These are phyloP conservation scores for Trametes cubensis DNA, from an alignment of 768 basidiomycete species.

Conservation along the genomic window DNA sequence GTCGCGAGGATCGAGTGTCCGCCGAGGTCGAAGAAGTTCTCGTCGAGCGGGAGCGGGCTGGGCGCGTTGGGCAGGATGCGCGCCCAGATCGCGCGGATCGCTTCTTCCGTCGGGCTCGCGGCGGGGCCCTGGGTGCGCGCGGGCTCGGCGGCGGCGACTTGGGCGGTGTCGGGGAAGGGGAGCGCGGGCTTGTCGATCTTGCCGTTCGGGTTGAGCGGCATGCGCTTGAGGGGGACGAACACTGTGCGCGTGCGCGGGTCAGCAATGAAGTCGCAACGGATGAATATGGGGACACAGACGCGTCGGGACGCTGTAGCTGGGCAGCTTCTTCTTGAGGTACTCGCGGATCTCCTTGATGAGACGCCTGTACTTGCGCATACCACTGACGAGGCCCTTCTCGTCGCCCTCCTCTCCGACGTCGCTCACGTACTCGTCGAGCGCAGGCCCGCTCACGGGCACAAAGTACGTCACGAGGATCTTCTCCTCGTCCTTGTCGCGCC, in stretches of 20 bases:
- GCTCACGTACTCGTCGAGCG: conserved; percentile 69
- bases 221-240: conserved; percentile 90
- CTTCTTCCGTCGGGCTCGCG: conserved; percentile 72
- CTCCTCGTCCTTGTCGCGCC: conserved; percentile 98
- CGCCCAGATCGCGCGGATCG: conserved; percentile 84
- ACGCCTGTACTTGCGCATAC: conserved; percentile 81
- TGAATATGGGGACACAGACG: conserved; percentile 53
- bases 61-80: conserved; percentile 79
- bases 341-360: conserved; percentile 94
- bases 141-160: conserved; percentile 51
- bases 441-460: conserved; percentile 77
- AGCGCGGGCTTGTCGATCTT: conserved; percentile 98
- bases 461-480: conserved; percentile 98
- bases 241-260: conserved; percentile 49
- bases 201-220: conserved; percentile 98
- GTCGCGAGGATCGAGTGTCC: conserved; percentile 99
- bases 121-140: conserved; percentile 36
- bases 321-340: conserved; percentile 94
- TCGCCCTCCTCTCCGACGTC: conserved; percentile 59
- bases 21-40: conserved; percentile 97
- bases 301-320: conserved; percentile 91
- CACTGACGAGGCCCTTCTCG: conserved; percentile 63
- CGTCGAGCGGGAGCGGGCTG: conserved; percentile 78
- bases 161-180: conserved; percentile 96
- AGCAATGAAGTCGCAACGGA: neutral